Evolutionary conservation across 2,329 filamentous ascomycete genomes (phyloP).

Genomic region (Ascomycota sp.): DNA sequence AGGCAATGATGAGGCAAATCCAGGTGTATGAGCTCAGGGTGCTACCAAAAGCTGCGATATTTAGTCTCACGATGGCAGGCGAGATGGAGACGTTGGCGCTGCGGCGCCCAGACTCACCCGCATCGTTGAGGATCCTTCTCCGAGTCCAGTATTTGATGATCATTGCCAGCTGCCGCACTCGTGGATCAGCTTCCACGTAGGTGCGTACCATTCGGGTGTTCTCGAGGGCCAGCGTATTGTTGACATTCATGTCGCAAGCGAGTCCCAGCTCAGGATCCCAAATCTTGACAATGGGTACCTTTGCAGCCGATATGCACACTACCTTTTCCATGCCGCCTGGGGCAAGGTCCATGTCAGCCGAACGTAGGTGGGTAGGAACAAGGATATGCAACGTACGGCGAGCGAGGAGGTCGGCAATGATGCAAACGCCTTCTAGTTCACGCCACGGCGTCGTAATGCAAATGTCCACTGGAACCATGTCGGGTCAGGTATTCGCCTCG

Average conservation of each 20-base stretch:
- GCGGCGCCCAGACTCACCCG: conserved; percentile 40
- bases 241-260: conserved; percentile 96
- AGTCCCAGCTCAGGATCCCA: conserved; percentile 87
- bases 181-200: conserved; percentile 81
- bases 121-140: conserved; percentile 81
- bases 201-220: conserved; percentile 97
- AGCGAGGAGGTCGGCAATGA: conserved; percentile 68
- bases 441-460: conserved; percentile 89
- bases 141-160: conserved; percentile 96
- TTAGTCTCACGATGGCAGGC: no score
- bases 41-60: conserved; percentile 71
- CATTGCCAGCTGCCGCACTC: conserved; percentile 85
- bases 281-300: conserved; percentile 95
- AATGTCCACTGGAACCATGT: conserved; percentile 53
- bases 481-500: not conserved
- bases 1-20: conserved; percentile 97
- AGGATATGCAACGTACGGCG: conserved; percentile 42
- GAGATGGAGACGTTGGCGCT: no score
- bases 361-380: not conserved
- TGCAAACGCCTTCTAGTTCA: conserved; percentile 73
- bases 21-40: conserved; percentile 97
- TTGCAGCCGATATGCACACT: conserved; percentile 82
- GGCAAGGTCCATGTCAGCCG: conserved; percentile 17
- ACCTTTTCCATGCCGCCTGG: conserved; percentile 97
- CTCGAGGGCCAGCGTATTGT: conserved; percentile 84